These are phyloP conservation scores for Klebsormidium nitens DNA, from an alignment of 139 green algal genomes.

Conservation along the genomic window DNA sequence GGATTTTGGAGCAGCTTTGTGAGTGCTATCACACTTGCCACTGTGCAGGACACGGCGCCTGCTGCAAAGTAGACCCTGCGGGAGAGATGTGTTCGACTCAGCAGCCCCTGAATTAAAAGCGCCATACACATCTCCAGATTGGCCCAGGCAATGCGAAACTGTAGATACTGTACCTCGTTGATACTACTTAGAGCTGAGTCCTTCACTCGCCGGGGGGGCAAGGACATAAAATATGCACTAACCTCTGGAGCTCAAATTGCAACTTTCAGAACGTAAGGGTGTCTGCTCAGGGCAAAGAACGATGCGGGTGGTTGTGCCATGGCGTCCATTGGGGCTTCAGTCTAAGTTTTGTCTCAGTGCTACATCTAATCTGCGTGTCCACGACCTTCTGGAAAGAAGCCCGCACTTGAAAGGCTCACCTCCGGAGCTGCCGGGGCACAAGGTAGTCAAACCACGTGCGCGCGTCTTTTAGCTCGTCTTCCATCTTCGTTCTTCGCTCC, in stretches of 20 bases:
- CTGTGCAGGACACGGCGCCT: slow-evolving; percentile 16
- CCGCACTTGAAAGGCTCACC: slow-evolving; percentile 7
- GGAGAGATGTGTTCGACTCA: too few species aligned
- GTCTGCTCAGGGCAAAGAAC: neutral
- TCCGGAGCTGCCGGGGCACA: slow-evolving; percentile 11
- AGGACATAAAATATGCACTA: too few species aligned
- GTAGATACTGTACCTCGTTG: too few species aligned
- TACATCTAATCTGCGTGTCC: too few species aligned
- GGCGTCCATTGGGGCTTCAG: too few species aligned
- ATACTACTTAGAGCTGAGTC: too few species aligned
- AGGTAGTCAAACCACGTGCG: slow-evolving; percentile 55
- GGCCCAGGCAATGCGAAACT: neutral
- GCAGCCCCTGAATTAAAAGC: too few species aligned
- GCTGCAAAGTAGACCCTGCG: slow-evolving; percentile 21
- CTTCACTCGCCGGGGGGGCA: too few species aligned
- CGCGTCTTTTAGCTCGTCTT: slow-evolving; percentile 57
- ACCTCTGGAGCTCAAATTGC: neutral
- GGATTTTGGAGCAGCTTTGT: slow-evolving; percentile 15
- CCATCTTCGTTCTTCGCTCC: slow-evolving; percentile 25
- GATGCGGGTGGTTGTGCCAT: neutral
- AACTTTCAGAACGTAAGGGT: slow-evolving; percentile 1
- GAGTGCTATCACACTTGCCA: slow-evolving; percentile 11
- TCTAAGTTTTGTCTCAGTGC: too few species aligned
- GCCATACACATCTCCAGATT: neutral
- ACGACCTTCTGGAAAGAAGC: neutral